Percentiles rank a stretch among this genome's conserved stretches.
phyloP scores from a whole-genome alignment of 305 asterid species.

The Fraxinus velutina region DNA sequence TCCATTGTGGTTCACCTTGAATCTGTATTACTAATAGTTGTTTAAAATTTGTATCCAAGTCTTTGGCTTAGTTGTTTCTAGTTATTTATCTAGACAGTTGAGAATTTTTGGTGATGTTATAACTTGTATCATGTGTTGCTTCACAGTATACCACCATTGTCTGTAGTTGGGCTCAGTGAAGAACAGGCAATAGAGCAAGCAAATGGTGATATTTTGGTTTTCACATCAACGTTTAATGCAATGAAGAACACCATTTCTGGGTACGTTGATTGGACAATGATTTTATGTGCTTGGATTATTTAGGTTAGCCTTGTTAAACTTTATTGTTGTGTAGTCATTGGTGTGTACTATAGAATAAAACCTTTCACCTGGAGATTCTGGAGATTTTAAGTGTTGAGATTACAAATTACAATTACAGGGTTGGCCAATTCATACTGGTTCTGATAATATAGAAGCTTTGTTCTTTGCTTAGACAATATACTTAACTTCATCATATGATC shows the following conservation, averaged over 20 bases:
- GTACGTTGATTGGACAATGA: slow-evolving; percentile 35
- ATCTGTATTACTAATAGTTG: slow-evolving; percentile 11
- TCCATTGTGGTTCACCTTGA: background rate
- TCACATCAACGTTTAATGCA: slow-evolving; percentile 88
- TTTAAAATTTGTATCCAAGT: background rate
- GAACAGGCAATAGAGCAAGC: slow-evolving; percentile 83
- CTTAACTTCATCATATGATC: background rate
- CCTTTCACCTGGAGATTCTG: too few relatives aligned
- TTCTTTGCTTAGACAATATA: background rate
- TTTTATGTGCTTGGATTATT: slow-evolving; percentile 8
- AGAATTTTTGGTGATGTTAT: slow-evolving; percentile 9
- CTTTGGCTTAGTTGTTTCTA: background rate
- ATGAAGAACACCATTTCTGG: slow-evolving; percentile 98
- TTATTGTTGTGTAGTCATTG: background rate
- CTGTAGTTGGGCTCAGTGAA: slow-evolving; percentile 89
- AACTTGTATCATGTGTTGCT: slow-evolving; percentile 25
- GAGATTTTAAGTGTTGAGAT: background rate
- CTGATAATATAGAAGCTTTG: background rate
- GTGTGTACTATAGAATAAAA: background rate
- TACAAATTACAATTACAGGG: background rate
- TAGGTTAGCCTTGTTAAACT: background rate
- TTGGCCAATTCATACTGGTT: background rate
- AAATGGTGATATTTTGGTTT: slow-evolving; percentile 69
- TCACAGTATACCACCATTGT: slow-evolving; percentile 93
- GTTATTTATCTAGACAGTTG: background rate